Evolutionary conservation across 2,329 filamentous ascomycete species (phyloP), one percentile per base, ranked within the genome.

Genomic region (Biscogniauxia sp.): DNA sequence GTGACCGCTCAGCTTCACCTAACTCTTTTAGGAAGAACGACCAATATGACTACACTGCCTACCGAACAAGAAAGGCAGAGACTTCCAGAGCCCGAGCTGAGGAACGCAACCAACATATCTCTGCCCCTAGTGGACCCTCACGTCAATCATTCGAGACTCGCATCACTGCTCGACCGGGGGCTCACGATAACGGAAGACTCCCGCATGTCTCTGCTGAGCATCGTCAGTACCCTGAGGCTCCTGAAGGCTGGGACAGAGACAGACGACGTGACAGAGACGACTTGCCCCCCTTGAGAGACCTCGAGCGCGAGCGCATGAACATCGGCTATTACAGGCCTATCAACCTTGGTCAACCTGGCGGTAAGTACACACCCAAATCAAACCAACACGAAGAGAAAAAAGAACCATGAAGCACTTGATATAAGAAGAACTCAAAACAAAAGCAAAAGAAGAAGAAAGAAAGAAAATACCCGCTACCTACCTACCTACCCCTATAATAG

Each of bases 1-100:
- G 57, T 20, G 51, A 23, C 51, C 55, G 58, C 23, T 62, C 61
- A 1, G 37, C n/a, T 5, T 62, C 58, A 9, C 61, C 58, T 20
- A 2, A n/a, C 17, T 11, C 11, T 32, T 11, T 9, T 7, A 5
- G 26, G n/a, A 37, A 51, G 11, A 32, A 49, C 53, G 53, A 41
- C 23, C 37, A 45, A 6, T n/a, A 5, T 13, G 37, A 45, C 20
- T n/a, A 50, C 59, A 59, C 17, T 52, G 54, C 37, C 15, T 45
- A 45, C 15, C 37, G 37, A 6, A n/a, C 2, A 13, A 15, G 37
- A 6, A n/a, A 15, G 37, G 5, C 7, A n/a, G 37, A 45, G 2
- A 2, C 17, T 6, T 45, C 37, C 2, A 17, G 37, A 45, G 2
- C 37, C 6, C 11, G 37, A 45, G 37, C 11, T 45, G 37, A 45